phyloP scores from a whole-genome alignment of 2,329 filamentous ascomycete genomes.

The Phyllosticta citrichinensis region DNA sequence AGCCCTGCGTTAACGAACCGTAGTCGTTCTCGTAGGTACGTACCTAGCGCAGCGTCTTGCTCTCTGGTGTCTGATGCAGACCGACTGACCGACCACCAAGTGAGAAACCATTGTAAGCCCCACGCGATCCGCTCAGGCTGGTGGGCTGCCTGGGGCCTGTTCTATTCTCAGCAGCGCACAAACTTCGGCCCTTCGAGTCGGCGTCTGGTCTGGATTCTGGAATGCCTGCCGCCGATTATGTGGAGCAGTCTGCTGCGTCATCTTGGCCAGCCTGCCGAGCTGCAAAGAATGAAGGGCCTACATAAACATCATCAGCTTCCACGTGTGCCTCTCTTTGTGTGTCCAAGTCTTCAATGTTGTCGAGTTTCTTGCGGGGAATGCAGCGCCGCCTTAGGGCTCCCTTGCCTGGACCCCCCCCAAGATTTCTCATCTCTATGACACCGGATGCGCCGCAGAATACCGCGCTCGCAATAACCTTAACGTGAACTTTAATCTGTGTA shows the following conservation, averaged over 20 bases:
- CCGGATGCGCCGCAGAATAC: not conserved
- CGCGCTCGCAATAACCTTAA: not conserved
- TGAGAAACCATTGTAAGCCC: no score
- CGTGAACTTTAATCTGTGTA: not conserved
- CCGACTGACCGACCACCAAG: no score
- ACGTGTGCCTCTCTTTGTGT: not conserved
- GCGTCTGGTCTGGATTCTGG: not conserved
- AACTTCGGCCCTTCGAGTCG: not conserved
- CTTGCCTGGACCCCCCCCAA: not conserved
- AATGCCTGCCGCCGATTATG: not conserved
- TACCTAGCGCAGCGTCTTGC: no score
- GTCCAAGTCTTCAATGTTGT: not conserved
- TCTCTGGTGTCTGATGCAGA: no score
- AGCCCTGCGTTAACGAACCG: no score
- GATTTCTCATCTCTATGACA: not conserved
- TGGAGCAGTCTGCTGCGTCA: not conserved
- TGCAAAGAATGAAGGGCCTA: not conserved
- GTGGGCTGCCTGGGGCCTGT: not conserved
- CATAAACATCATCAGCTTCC: not conserved
- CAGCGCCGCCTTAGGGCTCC: not conserved
- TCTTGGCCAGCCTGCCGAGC: not conserved
- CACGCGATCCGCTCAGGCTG: no score
- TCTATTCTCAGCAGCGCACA: not conserved
- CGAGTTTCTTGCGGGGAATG: not conserved
- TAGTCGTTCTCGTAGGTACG: no score